These are phyloP conservation scores for Grigorovia transvaalensis DNA, from an alignment of 805 yeast genomes.

Conservation along the genomic window DNA sequence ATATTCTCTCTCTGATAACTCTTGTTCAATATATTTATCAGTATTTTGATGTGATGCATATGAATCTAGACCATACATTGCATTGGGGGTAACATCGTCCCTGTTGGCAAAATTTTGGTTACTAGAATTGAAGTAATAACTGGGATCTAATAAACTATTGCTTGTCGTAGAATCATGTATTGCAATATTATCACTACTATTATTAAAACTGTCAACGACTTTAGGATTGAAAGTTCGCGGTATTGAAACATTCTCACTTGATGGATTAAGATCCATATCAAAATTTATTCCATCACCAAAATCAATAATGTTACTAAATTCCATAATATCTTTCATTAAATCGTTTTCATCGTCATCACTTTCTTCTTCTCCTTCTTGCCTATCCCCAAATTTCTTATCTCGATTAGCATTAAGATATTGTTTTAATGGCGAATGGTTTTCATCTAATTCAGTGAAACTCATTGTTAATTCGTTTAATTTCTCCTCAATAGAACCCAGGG, in stretches of 20 bases:
- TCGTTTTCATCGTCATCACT: slow-evolving; percentile 23
- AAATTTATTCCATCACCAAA: slow-evolving; percentile 36
- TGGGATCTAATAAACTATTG: not conserved
- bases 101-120: not conserved
- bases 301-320: slow-evolving; percentile 36
- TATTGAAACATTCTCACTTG: not conserved
- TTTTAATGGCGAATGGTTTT: slow-evolving; percentile 1
- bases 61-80: too few species aligned
- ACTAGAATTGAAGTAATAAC: not conserved
- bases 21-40: too few species aligned
- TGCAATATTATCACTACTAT: not conserved
- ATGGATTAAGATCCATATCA: slow-evolving; percentile 21
- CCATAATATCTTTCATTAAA: slow-evolving; percentile 33
- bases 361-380: not conserved
- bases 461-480: slow-evolving; percentile 17
- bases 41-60: too few species aligned
- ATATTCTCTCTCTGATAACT: too few species aligned
- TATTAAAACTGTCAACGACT: not conserved
- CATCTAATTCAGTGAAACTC: slow-evolving; percentile 9
- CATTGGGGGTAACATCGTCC: not conserved
- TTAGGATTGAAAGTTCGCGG: slow-evolving; percentile 4
- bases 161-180: not conserved
- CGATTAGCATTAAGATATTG: not conserved
- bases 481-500: slow-evolving; percentile 23
- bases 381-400: not conserved